These are phyloP conservation scores for Eremochloa ophiuroides DNA, from an alignment of 176 grass and related monocot species.

Conservation along the genomic window DNA sequence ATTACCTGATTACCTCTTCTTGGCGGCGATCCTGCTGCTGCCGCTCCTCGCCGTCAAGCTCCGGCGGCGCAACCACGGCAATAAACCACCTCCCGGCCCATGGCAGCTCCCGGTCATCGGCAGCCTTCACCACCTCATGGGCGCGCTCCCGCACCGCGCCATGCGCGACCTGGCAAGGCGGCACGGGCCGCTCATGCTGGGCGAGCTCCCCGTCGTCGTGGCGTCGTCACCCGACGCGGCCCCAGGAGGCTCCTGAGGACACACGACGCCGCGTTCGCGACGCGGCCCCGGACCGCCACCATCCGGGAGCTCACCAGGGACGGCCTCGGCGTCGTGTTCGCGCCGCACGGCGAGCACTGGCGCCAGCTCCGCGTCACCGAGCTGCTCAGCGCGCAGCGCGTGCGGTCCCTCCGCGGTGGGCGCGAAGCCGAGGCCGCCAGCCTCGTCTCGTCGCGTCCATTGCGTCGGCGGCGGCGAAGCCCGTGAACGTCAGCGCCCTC, in stretches of 20 bases:
- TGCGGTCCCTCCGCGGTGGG: neutral
- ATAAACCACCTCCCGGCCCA: constrained; percentile 39
- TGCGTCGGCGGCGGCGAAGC: neutral
- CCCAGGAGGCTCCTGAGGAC: constrained; percentile 27
- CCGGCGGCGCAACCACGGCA: neutral
- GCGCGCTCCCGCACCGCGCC: constrained; percentile 38
- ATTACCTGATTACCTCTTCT: constrained; percentile 11
- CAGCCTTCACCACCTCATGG: constrained; percentile 45
- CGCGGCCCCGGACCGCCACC: constrained; percentile 30
- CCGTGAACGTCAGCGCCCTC: constrained; percentile 34
- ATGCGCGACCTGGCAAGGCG: constrained; percentile 26
- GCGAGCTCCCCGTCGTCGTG: constrained; percentile 45
- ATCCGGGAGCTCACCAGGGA: constrained; percentile 6
- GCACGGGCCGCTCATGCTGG: constrained; percentile 43
- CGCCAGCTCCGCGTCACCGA: constrained; percentile 32
- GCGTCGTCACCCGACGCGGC: constrained; percentile 45
- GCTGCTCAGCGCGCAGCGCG: constrained; percentile 29
- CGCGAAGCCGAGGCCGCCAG: constrained; percentile 39
- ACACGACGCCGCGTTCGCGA: constrained; percentile 42
- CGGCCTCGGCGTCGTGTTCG: constrained; percentile 25
- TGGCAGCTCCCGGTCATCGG: constrained; percentile 48
- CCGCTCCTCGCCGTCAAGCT: constrained; percentile 16
- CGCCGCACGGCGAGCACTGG: constrained; percentile 37
- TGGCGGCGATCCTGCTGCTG: neutral
- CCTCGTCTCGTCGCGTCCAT: constrained; percentile 37